A percentile compares a stretch with the other conserved stretches of the same genome.
Conservation (phyloP, 176 grass and related monocot species). For the Avena eriantha region DNA sequence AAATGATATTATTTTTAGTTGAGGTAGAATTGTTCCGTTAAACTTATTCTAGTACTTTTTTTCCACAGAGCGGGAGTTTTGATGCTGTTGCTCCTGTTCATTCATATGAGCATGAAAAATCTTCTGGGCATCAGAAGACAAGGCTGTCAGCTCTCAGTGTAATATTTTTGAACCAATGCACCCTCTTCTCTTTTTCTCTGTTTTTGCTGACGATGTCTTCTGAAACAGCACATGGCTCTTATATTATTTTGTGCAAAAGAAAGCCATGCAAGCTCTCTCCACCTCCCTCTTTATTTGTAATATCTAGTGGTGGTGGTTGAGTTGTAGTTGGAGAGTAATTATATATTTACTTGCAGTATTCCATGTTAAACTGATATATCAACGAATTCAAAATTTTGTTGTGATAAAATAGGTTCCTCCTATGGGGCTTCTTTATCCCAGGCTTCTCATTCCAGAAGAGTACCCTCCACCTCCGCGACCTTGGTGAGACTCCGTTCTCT, state of each 20-base stretch:
- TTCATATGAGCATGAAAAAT: constrained; percentile 87
- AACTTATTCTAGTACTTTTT: constrained; percentile 23
- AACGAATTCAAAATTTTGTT: constrained; percentile 33
- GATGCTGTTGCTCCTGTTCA: constrained; percentile 84
- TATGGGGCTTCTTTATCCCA: constrained; percentile 95
- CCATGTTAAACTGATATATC: not conserved
- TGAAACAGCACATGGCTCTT: not conserved
- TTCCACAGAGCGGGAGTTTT: constrained; percentile 68
- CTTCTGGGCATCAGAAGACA: constrained; percentile 78
- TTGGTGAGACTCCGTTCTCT: constrained; percentile 65
- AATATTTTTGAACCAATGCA: constrained; percentile 37
- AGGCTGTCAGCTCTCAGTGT: constrained; percentile 84
- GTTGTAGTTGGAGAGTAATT: constrained; percentile 7
- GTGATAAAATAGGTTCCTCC: constrained; percentile 78
- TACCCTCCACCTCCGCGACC: constrained; percentile 78
- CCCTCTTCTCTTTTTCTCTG: not conserved
- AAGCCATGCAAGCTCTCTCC: not conserved
- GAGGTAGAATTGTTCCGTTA: not conserved
- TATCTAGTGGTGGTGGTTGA: not conserved
- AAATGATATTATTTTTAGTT: not conserved
- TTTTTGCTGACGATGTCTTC: not conserved
- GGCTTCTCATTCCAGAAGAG: constrained; percentile 88
- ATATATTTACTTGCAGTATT: not conserved
- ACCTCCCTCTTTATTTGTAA: not conserved
- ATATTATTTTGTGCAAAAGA: not conserved